These are phyloP conservation scores for Ustilago loliicola DNA, from an alignment of 1,284 basidiomycete genomes.

Conservation along the genomic window DNA sequence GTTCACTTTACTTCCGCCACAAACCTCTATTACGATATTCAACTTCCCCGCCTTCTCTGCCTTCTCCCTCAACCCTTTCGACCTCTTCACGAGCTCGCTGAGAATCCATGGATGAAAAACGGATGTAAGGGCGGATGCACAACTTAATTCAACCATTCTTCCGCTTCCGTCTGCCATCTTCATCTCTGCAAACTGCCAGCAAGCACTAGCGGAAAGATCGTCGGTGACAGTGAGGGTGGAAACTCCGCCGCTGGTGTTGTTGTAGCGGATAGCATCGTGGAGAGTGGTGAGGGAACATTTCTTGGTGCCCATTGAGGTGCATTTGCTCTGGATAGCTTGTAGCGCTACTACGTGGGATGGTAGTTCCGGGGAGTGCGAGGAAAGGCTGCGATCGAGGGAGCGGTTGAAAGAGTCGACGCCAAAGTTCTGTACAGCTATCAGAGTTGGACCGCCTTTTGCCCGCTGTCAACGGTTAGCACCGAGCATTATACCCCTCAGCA, in stretches of 20 bases:
- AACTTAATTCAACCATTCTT: slow-evolving; percentile 65
- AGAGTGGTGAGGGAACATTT: slow-evolving; percentile 40
- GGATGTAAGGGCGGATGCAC: slow-evolving; percentile 53
- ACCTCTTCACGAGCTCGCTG: slow-evolving; percentile 18
- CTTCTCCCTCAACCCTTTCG: background rate
- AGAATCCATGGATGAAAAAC: slow-evolving; percentile 53
- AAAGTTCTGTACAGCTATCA: slow-evolving; percentile 57
- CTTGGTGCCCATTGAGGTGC: slow-evolving; percentile 63
- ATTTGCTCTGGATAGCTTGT: slow-evolving; percentile 56
- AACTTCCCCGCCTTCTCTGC: slow-evolving; percentile 20
- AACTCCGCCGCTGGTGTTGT: slow-evolving; percentile 21
- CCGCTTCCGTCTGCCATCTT: background rate
- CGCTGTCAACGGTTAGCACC: background rate
- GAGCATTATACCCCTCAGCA: slow-evolving; percentile 36
- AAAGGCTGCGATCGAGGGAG: slow-evolving; percentile 25
- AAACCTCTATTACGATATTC: slow-evolving; percentile 62
- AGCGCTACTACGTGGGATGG: slow-evolving; percentile 29
- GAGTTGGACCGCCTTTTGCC: slow-evolving; percentile 4
- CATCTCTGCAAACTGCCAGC: slow-evolving; percentile 41
- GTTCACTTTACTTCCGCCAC: slow-evolving; percentile 60
- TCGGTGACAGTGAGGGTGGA: slow-evolving; percentile 55
- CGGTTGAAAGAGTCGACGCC: slow-evolving; percentile 56
- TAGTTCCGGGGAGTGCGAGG: background rate
- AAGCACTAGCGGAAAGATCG: slow-evolving; percentile 44
- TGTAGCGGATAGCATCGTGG: slow-evolving; percentile 48